Base-by-base conservation (phyloP, 1,284 basidiomycete species). In the Tremellales sp. region DNA sequence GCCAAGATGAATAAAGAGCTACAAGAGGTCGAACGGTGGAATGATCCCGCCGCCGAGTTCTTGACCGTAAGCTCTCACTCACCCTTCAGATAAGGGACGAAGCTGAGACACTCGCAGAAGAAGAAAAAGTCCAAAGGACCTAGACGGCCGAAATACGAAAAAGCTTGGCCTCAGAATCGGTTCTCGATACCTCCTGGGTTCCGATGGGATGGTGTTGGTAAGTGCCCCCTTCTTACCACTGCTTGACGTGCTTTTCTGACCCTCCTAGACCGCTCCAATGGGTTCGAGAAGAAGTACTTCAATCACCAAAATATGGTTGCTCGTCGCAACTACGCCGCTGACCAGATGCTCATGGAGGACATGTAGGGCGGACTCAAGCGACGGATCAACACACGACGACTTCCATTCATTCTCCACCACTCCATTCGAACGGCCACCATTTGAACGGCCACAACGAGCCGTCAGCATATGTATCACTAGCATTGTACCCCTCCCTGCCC, bases 121-220 rank as follows among this genome's bases (percentile, higher is more conserved):
- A 79, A 75, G 68, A 86, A 85, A 64, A 79, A 75, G 67, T 67
- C 77, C 2, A 89, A 87, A 64, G 87, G 85, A 0, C 84, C 87
- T 2, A 80, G 81, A 51, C 83, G 80, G 74, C 93, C 93, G 1
- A 84, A 86, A 65, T 98, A 97, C 72, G 80, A 77, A 23, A 92
- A 92, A 7, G 87, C 91, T 0, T 91, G 89, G 2, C 85, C 91
- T 15, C 91, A 93, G 7, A 98, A 99, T 76, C 83, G 94, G 8
- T 98, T 94, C 72, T 85, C 85, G 22, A 97, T 99, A 57, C 84
- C 82, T 49, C 96, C 94, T 11, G 94, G 94, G 0, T 93, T 93
- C 68, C 80, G 94, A 60, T 98, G 93, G 94, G 94, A 97, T 68
- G 91, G 90, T 40, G 90, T 93, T 49, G 89, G 89, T 91, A 62